Evolutionary conservation across 2,329 filamentous ascomycete species (phyloP).

Genomic region (Cordyceps cicadae): DNA sequence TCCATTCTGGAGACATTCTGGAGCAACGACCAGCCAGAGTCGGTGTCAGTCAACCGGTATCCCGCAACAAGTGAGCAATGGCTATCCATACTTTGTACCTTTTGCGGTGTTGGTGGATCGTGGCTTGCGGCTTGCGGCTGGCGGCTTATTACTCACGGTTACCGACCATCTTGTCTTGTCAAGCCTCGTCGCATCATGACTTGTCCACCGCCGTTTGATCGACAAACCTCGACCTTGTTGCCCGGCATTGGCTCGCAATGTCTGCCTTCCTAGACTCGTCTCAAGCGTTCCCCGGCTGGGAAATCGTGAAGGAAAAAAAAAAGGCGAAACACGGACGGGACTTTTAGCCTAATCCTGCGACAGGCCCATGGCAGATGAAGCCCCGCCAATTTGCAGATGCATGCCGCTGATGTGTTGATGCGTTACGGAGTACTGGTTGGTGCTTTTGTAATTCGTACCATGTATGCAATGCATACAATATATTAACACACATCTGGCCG

Average conservation of each 20-base stretch:
- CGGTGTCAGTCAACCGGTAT: neutral
- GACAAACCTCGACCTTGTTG: neutral
- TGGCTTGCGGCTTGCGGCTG: neutral
- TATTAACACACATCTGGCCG: neutral
- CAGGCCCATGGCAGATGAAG: conserved; percentile 1
- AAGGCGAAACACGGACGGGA: conserved; percentile 8
- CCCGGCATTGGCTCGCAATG: neutral
- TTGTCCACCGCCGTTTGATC: neutral
- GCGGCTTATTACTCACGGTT: neutral
- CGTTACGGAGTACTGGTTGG: neutral
- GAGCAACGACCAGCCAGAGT: neutral
- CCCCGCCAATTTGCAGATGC: conserved; percentile 10
- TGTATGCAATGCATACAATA: neutral
- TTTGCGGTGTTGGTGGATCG: conserved; percentile 1
- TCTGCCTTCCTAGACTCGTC: neutral
- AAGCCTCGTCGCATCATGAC: neutral
- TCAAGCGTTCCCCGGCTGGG: neutral
- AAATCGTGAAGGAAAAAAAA: neutral
- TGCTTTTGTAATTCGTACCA: neutral
- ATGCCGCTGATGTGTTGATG: neutral
- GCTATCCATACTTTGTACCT: neutral
- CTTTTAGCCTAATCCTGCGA: conserved; percentile 3
- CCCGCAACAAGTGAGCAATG: neutral
- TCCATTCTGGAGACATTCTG: neutral
- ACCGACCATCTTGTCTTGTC: neutral